Evolutionary conservation across 352 stramenopile species (phyloP).

Genomic region (Pythium dissotocum): DNA sequence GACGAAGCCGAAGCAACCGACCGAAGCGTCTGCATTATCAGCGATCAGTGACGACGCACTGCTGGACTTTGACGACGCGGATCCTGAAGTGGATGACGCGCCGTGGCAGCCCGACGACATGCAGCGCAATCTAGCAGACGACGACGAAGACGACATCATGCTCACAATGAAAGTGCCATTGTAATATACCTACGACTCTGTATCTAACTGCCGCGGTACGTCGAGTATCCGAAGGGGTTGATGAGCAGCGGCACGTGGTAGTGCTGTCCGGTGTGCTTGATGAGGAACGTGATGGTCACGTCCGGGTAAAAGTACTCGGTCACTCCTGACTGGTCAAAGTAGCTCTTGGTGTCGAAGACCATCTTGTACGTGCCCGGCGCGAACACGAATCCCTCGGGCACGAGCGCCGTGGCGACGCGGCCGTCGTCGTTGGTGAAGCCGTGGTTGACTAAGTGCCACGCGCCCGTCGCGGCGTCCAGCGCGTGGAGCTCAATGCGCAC

Average conservation of each 20-base stretch:
- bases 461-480: constrained; percentile 31
- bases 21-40: constrained; percentile 18
- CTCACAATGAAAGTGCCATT: constrained; percentile 23
- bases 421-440: constrained; percentile 79
- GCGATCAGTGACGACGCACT: constrained; percentile 23
- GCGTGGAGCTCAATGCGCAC: constrained; percentile 72
- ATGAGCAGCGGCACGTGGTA: constrained; percentile 91
- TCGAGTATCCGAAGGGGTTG: constrained; percentile 89
- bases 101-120: constrained; percentile 50
- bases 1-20: constrained; percentile 1
- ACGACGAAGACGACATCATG: constrained; percentile 27
- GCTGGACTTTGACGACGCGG: constrained; percentile 62
- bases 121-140: constrained; percentile 27
- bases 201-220: constrained; percentile 82
- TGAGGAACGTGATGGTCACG: constrained; percentile 78
- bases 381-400: constrained; percentile 45
- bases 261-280: constrained; percentile 73
- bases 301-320: constrained; percentile 87
- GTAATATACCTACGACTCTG: constrained; percentile 8
- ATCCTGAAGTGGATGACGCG: constrained; percentile 59
- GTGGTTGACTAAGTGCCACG: constrained; percentile 48
- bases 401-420: constrained; percentile 49
- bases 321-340: constrained; percentile 72
- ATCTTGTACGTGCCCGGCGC: constrained; percentile 68
- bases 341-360: constrained; percentile 78